Percentiles rank a stretch among this genome's conserved stretches.
phyloP scores from a whole-genome alignment of 2,329 filamentous ascomycete genomes.

The Huntiella bhutanensis region DNA sequence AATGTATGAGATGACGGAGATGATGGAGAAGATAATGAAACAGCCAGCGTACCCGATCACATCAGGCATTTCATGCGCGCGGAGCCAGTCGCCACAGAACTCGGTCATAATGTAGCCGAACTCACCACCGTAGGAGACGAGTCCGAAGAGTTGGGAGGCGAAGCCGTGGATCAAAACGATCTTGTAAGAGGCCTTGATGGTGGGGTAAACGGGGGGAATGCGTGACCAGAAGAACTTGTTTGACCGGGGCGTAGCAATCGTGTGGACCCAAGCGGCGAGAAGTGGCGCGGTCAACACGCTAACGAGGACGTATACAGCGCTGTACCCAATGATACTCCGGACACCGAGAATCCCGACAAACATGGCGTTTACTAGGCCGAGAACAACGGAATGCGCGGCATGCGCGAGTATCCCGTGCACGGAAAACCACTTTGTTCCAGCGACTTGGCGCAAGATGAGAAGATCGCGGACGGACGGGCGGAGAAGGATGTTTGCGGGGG shows the following conservation, averaged over 20 bases:
- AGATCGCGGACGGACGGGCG: slow-evolving; percentile 35
- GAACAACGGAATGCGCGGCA: slow-evolving; percentile 22
- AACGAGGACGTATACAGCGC: slow-evolving; percentile 23
- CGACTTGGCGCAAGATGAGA: slow-evolving; percentile 20
- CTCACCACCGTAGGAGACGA: slow-evolving; percentile 27
- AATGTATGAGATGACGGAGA: slow-evolving; percentile 27
- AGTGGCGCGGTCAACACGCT: slow-evolving; percentile 19
- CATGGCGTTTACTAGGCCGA: slow-evolving; percentile 46
- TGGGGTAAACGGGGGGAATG: slow-evolving; percentile 43
- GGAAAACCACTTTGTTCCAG: no score
- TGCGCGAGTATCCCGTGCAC: slow-evolving; percentile 29
- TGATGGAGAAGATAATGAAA: slow-evolving; percentile 15
- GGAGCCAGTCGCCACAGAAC: slow-evolving; percentile 12
- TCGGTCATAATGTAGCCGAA: slow-evolving; percentile 19
- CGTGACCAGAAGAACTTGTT: slow-evolving; percentile 46
- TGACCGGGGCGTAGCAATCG: slow-evolving; percentile 56
- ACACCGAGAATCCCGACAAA: slow-evolving; percentile 25
- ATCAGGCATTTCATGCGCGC: slow-evolving; percentile 12
- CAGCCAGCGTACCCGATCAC: slow-evolving; percentile 18
- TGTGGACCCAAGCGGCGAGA: slow-evolving; percentile 62
- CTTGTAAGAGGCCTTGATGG: slow-evolving; percentile 48
- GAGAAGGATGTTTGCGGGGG: slow-evolving; percentile 33
- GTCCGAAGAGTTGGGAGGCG: slow-evolving; percentile 29
- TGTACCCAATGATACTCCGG: slow-evolving; percentile 25
- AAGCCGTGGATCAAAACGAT: slow-evolving; percentile 47